Evolutionary conservation across 768 basidiomycete species (phyloP).

Genomic region (Porphyrellus cyaneotinctus): DNA sequence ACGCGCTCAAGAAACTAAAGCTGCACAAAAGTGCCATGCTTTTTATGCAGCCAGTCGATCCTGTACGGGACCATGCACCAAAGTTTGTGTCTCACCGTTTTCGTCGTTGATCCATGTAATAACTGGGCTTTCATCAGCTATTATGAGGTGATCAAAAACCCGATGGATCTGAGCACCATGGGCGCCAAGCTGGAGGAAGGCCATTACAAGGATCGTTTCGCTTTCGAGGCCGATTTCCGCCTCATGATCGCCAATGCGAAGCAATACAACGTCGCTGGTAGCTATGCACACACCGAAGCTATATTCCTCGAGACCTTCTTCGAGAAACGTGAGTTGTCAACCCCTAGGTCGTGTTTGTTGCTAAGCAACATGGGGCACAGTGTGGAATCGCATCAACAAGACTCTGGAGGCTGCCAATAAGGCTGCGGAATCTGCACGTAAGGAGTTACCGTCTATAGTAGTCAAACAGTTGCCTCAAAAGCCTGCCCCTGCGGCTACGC

Average conservation of each 20-base stretch:
- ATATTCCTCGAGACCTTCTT: slow-evolving; percentile 75
- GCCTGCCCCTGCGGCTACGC: slow-evolving; percentile 10
- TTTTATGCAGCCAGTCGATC: slow-evolving; percentile 92
- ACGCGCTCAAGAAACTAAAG: slow-evolving; percentile 75
- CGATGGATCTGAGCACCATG: slow-evolving; percentile 94
- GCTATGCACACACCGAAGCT: slow-evolving; percentile 72
- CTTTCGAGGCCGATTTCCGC: slow-evolving; percentile 81
- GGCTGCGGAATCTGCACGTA: slow-evolving; percentile 29
- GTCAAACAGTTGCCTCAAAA: slow-evolving; percentile 23
- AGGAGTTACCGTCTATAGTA: slow-evolving; percentile 24
- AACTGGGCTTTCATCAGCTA: slow-evolving; percentile 53
- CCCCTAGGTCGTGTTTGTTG: background rate
- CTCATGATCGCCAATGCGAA: slow-evolving; percentile 88
- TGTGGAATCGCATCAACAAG: slow-evolving; percentile 85
- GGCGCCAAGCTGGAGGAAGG: slow-evolving; percentile 81
- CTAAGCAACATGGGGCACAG: slow-evolving; percentile 38
- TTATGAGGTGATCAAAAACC: slow-evolving; percentile 83
- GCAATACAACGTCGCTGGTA: slow-evolving; percentile 71
- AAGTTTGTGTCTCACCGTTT: slow-evolving; percentile 45
- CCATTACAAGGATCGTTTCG: slow-evolving; percentile 78
- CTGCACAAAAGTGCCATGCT: slow-evolving; percentile 66
- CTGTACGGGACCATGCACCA: slow-evolving; percentile 86
- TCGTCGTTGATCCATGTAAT: slow-evolving; percentile 1
- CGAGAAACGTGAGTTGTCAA: slow-evolving; percentile 65
- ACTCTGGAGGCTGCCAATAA: slow-evolving; percentile 67